Base-by-base conservation (phyloP, 345 rosid species). In the Salix suchowensis region DNA sequence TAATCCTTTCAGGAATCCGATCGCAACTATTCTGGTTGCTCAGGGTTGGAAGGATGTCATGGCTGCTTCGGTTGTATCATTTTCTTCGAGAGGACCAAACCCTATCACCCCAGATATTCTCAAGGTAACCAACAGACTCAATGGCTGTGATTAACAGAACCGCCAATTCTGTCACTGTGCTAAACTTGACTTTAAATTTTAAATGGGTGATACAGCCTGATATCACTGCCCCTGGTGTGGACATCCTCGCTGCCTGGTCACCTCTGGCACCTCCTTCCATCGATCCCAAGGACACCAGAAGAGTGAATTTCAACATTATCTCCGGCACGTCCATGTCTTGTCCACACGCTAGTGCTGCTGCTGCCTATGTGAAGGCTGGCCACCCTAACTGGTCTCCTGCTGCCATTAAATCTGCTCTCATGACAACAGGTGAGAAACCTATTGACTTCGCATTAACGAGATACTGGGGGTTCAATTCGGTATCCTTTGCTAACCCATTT, bases 281-380 rank as follows among this genome's bases (percentile, higher is more conserved):
- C 24, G 19, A 24, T 48, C 2, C 0, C 11, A 11, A 2, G 1
- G 80, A 79, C 39, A 52, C 1, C 7, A 79, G 81, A 39, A 77
- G 54, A 0, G 80, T 79, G 14, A 36, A 44, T 11, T 83, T 76
- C 82, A 73, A 83, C 62, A 77, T 83, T 34, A 65, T 72, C 68
- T 83, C 78, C 4, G 83, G 81, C 9, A 74, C 83, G 26, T 83
- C 86, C 39, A 79, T 83, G 83, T 73, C 83, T 30, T 83, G 86
- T 24, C 81, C 85, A 3, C 86, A 79, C 39, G 79, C 75, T 42
- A 79, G 78, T 65, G 86, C 71, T 39, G 83, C 79, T 0, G 86
- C 83, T 6, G 86, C 81, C n/a, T 77, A 83, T 70, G 72, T 79
- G 58, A 83, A 83, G 78, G 82, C 86, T 69, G 76, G 75, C 2